A percentile compares a stretch with the other conserved stretches of the same genome.
Conservation (phyloP, 2,329 filamentous ascomycete genomes). For the Tympanopsis confertula region DNA sequence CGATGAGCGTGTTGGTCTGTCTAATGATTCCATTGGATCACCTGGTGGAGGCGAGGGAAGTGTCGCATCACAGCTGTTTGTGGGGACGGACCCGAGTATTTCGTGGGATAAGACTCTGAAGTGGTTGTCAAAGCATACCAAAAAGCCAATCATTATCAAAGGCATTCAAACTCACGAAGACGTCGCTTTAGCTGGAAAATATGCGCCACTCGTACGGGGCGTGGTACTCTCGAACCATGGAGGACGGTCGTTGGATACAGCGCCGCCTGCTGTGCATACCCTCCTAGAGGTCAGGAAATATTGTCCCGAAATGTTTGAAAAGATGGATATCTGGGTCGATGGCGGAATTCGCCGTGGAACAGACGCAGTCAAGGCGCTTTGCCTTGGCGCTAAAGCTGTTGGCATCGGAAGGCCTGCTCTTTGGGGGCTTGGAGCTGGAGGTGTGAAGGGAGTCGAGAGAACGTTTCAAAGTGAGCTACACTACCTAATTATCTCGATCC, state of each 20-base stretch:
- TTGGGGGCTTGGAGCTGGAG: constrained; percentile 56
- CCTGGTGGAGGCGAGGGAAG: constrained; percentile 35
- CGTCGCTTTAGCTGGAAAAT: constrained; percentile 65
- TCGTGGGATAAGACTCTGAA: constrained; percentile 75
- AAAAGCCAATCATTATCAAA: constrained; percentile 82
- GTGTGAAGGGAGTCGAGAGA: constrained; percentile 45
- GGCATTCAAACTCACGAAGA: constrained; percentile 92
- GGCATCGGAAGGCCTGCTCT: constrained; percentile 66
- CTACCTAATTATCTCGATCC: too few species aligned
- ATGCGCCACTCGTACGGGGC: constrained; percentile 63
- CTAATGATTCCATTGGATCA: constrained; percentile 18
- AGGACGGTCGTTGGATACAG: constrained; percentile 73
- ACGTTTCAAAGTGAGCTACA: neutral
- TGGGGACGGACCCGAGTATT: constrained; percentile 73
- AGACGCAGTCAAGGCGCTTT: constrained; percentile 80
- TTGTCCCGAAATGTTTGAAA: constrained; percentile 56
- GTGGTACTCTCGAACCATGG: constrained; percentile 90
- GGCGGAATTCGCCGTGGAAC: constrained; percentile 78
- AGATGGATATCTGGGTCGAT: constrained; percentile 75
- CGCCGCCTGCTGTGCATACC: constrained; percentile 63
- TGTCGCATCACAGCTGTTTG: constrained; percentile 74
- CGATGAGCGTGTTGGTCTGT: constrained; percentile 13
- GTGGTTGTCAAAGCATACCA: constrained; percentile 73
- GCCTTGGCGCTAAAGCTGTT: constrained; percentile 75
- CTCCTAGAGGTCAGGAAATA: constrained; percentile 66